phyloP scores from a whole-genome alignment of 164 flowering plant species.

The Annona cherimola region DNA sequence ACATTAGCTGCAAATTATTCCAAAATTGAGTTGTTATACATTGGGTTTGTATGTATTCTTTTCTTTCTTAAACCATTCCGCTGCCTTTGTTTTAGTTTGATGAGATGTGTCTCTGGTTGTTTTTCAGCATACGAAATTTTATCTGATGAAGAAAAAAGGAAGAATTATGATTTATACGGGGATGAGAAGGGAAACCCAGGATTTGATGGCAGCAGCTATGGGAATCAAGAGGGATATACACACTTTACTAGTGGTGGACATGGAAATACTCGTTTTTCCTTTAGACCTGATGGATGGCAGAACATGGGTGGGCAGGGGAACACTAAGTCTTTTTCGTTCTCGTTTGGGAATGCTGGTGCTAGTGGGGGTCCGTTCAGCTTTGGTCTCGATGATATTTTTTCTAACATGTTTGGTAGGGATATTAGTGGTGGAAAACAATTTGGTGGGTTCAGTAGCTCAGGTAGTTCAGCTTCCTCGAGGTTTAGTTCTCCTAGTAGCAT shows the following conservation, averaged over 20 bases:
- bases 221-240: slow-evolving; percentile 51
- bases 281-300: slow-evolving; percentile 54
- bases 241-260: slow-evolving; percentile 62
- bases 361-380: slow-evolving; percentile 45
- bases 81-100: not conserved
- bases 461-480: slow-evolving; percentile 26
- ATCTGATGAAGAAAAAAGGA: slow-evolving; percentile 89
- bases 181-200: slow-evolving; percentile 76
- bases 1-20: not conserved
- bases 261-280: slow-evolving; percentile 44
- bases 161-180: slow-evolving; percentile 84
- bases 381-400: slow-evolving; percentile 61
- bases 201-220: slow-evolving; percentile 48
- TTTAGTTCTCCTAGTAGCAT: slow-evolving; percentile 35
- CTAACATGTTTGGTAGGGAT: slow-evolving; percentile 54
- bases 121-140: slow-evolving; percentile 80
- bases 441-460: slow-evolving; percentile 46
- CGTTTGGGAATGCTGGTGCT: slow-evolving; percentile 52
- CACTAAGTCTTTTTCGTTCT: slow-evolving; percentile 62
- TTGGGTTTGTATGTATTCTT: not conserved
- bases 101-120: not conserved
- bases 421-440: slow-evolving; percentile 30
- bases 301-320: slow-evolving; percentile 48
- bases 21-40: not conserved
- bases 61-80: not conserved